These are phyloP conservation scores for Liquidambar formosana DNA, from an alignment of 164 flowering plant genomes.

Conservation along the genomic window DNA sequence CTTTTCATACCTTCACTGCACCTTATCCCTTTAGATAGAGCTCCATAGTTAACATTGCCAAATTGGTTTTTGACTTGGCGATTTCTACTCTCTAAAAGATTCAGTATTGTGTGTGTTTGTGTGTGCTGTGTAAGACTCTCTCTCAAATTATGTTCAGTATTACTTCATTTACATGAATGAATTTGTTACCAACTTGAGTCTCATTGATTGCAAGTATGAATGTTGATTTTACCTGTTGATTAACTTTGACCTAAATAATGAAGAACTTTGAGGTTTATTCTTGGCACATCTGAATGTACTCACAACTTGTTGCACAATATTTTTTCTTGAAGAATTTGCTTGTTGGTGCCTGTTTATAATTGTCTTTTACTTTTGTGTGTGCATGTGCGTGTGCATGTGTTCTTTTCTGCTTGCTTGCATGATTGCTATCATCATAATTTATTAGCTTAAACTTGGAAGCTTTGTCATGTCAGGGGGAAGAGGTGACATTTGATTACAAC, in stretches of 20 bases:
- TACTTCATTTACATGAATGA: neutral
- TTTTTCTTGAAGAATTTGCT: neutral
- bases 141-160: neutral
- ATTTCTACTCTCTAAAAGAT: too few relatives aligned
- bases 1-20: neutral
- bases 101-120: neutral
- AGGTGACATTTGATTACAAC: conserved; percentile 95
- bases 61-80: neutral
- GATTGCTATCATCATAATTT: neutral
- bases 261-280: neutral
- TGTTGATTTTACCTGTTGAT: too few relatives aligned
- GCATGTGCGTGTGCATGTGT: too few relatives aligned
- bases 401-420: neutral
- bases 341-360: neutral
- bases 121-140: neutral
- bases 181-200: neutral
- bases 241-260: neutral
- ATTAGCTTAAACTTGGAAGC: conserved; percentile 1
- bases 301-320: neutral
- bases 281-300: neutral
- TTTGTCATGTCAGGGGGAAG: conserved; percentile 72
- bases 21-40: neutral
- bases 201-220: too few relatives aligned
- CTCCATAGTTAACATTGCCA: neutral
- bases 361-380: neutral